A percentile compares a stretch with the other conserved stretches of the same genome.
Evolutionary conservation across 495 filamentous ascomycete genomes (phyloP).

Genomic region (Immersiella caudata): DNA sequence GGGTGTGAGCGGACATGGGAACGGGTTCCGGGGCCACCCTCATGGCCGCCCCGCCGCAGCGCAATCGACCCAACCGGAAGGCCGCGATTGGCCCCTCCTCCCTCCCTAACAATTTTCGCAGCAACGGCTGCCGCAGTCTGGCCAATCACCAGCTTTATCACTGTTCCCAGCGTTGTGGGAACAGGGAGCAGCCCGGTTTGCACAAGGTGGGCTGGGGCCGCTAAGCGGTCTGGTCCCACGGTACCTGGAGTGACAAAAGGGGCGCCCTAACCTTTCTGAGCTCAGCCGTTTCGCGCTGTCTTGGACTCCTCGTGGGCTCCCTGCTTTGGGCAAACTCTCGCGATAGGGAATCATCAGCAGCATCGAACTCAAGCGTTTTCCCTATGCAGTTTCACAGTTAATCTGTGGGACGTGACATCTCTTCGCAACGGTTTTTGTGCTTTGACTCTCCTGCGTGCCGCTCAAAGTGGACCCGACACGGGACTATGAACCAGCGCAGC

Average conservation of each 20-base stretch:
- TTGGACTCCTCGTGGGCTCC: neutral
- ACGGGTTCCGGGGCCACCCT: slow-evolving; percentile 15
- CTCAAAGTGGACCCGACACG: no score
- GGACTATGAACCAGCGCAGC: no score
- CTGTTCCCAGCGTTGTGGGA: slow-evolving; percentile 31
- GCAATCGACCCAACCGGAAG: slow-evolving; percentile 5
- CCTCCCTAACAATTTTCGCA: slow-evolving; percentile 19
- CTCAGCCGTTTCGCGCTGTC: neutral
- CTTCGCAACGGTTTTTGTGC: no score
- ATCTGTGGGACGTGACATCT: no score
- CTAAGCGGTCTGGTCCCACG: slow-evolving; percentile 12
- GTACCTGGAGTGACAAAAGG: slow-evolving; percentile 16
- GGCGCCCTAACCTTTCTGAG: slow-evolving; percentile 13
- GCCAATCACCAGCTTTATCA: slow-evolving; percentile 34
- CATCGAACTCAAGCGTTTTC: no score
- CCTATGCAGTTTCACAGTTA: no score
- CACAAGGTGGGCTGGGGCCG: slow-evolving; percentile 12
- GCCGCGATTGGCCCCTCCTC: slow-evolving; percentile 7
- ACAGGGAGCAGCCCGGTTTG: slow-evolving; percentile 21
- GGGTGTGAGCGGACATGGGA: slow-evolving; percentile 22
- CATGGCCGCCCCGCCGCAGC: slow-evolving; percentile 7
- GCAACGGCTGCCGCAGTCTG: neutral
- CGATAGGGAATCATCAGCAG: no score
- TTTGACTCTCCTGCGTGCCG: no score
- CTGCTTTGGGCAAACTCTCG: slow-evolving; percentile 1